Evolutionary conservation across 2,329 filamentous ascomycete species (phyloP).

Genomic region (Verticillium nonalfalfae): DNA sequence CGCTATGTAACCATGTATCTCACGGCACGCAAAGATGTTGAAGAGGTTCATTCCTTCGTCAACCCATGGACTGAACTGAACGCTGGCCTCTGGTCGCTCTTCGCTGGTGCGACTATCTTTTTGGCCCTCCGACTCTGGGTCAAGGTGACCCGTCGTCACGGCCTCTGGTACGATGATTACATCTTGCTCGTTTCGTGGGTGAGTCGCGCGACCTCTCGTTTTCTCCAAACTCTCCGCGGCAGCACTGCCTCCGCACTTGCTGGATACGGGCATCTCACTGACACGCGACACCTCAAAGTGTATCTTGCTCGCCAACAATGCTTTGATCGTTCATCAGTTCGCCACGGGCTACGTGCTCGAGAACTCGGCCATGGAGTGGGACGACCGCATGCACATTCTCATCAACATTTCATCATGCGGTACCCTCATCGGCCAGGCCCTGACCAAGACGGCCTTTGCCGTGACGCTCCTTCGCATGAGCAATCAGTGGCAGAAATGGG

Average conservation of each 20-base stretch:
- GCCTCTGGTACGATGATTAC: slow-evolving; percentile 31
- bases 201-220: slow-evolving; percentile 15
- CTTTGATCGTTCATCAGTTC: slow-evolving; percentile 37
- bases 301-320: slow-evolving; percentile 37
- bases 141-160: slow-evolving; percentile 25
- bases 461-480: slow-evolving; percentile 33
- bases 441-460: slow-evolving; percentile 29
- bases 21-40: slow-evolving; percentile 14
- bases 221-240: background rate
- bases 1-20: background rate
- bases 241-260: background rate
- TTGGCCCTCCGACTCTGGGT: slow-evolving; percentile 24
- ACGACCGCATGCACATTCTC: slow-evolving; percentile 45
- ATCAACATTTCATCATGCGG: slow-evolving; percentile 35
- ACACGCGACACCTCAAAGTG: slow-evolving; percentile 13
- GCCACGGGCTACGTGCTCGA: slow-evolving; percentile 38
- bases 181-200: slow-evolving; percentile 29
- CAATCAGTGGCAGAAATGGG: slow-evolving; percentile 31
- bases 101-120: slow-evolving; percentile 21
- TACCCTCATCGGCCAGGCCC: slow-evolving; percentile 26
- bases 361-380: slow-evolving; percentile 33
- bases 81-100: slow-evolving; percentile 25
- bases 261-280: background rate
- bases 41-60: slow-evolving; percentile 18
- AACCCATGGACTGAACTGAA: slow-evolving; percentile 23